These are phyloP conservation scores for Deinandra increscens DNA, from an alignment of 129 eudicot genomes.

Conservation along the genomic window DNA sequence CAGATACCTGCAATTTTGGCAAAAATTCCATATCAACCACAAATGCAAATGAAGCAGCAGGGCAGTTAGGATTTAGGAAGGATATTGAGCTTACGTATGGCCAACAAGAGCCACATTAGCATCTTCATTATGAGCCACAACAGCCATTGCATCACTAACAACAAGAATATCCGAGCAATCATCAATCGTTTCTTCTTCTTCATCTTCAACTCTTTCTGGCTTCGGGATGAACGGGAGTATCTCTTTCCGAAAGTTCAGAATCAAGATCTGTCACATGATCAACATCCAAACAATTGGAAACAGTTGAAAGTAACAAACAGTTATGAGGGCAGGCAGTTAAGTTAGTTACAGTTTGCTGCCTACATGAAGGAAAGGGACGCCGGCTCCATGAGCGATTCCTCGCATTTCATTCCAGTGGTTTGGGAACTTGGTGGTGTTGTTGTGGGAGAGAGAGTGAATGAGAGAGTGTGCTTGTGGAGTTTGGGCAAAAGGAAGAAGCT, in stretches of 20 bases:
- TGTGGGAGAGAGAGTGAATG: slow-evolving; percentile 43
- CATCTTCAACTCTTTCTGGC: slow-evolving; percentile 8
- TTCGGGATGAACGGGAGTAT: slow-evolving; percentile 67
- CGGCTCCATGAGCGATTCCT: slow-evolving; percentile 82
- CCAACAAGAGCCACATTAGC: slow-evolving; percentile 86
- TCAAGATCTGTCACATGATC: slow-evolving; percentile 54
- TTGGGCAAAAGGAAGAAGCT: slow-evolving; percentile 78
- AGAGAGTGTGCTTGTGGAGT: slow-evolving; percentile 47
- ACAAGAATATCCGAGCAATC: slow-evolving; percentile 91
- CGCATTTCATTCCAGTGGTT: slow-evolving; percentile 76
- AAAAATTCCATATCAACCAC: too few species aligned
- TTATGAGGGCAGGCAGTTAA: too few species aligned
- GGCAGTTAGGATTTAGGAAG: too few species aligned
- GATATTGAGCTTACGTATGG: slow-evolving; percentile 54
- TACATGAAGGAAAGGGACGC: slow-evolving; percentile 69
- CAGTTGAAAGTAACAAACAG: too few species aligned
- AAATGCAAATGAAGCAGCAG: too few species aligned
- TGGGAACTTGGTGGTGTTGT: slow-evolving; percentile 53
- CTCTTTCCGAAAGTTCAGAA: slow-evolving; percentile 86
- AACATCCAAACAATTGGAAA: too few species aligned
- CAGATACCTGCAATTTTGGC: slow-evolving; percentile 59
- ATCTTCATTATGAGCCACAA: slow-evolving; percentile 96
- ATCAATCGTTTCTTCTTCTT: slow-evolving; percentile 49
- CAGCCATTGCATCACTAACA: slow-evolving; percentile 68
- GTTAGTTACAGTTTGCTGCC: too few species aligned